A percentile compares a stretch with the other conserved stretches of the same genome.
phyloP scores from a whole-genome alignment of 768 basidiomycete species.

The Amanita subjunquillea region DNA sequence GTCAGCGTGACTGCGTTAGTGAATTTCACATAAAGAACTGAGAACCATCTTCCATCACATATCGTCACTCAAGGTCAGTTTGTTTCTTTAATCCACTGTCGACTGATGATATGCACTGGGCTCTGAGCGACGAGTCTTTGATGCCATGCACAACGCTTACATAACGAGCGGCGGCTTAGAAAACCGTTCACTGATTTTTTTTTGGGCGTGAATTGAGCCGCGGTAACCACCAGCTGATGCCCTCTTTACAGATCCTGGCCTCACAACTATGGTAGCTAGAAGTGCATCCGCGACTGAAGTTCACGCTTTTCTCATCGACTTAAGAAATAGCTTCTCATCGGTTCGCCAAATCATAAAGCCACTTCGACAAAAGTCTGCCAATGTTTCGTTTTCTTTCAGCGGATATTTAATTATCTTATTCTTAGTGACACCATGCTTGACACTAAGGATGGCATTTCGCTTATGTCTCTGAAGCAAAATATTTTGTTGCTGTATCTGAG shows the following conservation, averaged over 20 bases:
- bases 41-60: not conserved
- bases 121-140: constrained; percentile 30
- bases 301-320: constrained; percentile 34
- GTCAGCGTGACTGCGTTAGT: not conserved
- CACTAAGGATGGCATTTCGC: constrained; percentile 75
- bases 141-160: constrained; percentile 36
- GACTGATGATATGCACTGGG: constrained; percentile 51
- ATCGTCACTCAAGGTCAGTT: not conserved
- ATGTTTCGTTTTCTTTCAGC: constrained; percentile 4
- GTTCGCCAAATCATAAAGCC: constrained; percentile 45
- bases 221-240: not conserved
- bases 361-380: constrained; percentile 43
- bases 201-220: constrained; percentile 1
- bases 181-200: constrained; percentile 38
- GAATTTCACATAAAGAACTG: not conserved
- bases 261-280: not conserved
- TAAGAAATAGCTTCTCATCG: constrained; percentile 53
- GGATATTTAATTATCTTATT: constrained; percentile 4
- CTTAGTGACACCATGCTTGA: constrained; percentile 25
- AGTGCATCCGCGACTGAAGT: constrained; percentile 13
- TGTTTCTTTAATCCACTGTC: constrained; percentile 5
- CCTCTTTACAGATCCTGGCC: not conserved
- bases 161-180: constrained; percentile 38
- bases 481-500: constrained; percentile 80
- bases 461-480: constrained; percentile 83